A percentile compares a stretch with the other conserved stretches of the same genome.
Conservation (phyloP, 2,329 filamentous ascomycete species). For the Beauveria medogensis region DNA sequence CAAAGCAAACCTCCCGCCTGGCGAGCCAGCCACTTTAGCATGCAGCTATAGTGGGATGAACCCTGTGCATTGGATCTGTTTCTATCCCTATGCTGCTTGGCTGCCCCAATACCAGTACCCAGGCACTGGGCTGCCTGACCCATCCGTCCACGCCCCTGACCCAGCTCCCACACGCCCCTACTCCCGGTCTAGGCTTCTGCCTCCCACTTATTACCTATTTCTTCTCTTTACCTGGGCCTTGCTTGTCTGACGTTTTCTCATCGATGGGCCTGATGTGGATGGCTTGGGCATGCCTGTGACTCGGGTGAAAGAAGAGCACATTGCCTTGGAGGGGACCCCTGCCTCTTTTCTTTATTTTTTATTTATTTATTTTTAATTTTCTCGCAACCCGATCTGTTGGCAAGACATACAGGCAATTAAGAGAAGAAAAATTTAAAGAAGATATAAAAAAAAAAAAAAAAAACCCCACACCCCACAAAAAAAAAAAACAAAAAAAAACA, state of each 20-base stretch:
- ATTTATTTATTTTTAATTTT: neutral
- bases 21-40: constrained; percentile 1
- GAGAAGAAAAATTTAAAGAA: neutral
- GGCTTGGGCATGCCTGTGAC: constrained; percentile 8
- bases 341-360: neutral
- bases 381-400: constrained; percentile 8
- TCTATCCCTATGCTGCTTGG: neutral
- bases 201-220: constrained; percentile 7
- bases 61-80: neutral
- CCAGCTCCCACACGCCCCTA: neutral
- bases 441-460: neutral
- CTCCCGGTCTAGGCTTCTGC: neutral
- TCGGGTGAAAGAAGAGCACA: constrained; percentile 2
- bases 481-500: neutral
- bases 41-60: neutral
- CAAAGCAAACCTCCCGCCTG: neutral
- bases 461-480: too few relatives aligned
- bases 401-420: constrained; percentile 1
- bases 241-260: constrained; percentile 9
- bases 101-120: neutral
- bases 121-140: neutral
- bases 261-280: constrained; percentile 7
- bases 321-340: neutral
- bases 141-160: neutral
- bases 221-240: neutral